Percentiles rank a stretch among this genome's conserved stretches.
Evolutionary conservation across 768 basidiomycete species (phyloP).

Genomic region (Gymnopilus dilepis): DNA sequence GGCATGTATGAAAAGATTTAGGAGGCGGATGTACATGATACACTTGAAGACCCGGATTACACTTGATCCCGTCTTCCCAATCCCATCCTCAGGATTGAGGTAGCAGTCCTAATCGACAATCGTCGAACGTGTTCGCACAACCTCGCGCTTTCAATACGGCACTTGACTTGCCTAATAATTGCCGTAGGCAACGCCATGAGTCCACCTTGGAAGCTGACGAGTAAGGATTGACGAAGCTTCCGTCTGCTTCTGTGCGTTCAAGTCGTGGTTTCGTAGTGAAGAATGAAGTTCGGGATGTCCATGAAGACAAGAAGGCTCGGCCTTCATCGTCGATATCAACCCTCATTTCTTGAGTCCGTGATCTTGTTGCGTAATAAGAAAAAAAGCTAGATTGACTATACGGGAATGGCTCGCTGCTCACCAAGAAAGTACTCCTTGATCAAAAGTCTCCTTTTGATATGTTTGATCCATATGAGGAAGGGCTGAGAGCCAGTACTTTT

Average conservation of each 20-base stretch:
- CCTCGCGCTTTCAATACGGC: neutral
- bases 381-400: neutral
- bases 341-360: neutral
- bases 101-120: neutral
- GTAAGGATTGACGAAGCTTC: neutral
- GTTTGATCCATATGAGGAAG: neutral
- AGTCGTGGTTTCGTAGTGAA: neutral
- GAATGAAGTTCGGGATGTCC: neutral
- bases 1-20: neutral
- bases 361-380: slow-evolving; percentile 7
- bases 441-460: neutral
- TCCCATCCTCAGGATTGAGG: neutral
- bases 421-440: neutral
- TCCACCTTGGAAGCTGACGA: neutral
- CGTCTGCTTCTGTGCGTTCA: neutral
- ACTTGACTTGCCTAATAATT: neutral
- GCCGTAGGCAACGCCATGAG: neutral
- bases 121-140: slow-evolving; percentile 3
- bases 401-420: neutral
- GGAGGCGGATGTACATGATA: neutral
- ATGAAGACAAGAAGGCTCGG: slow-evolving; percentile 1
- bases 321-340: slow-evolving; percentile 2
- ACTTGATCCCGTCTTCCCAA: neutral
- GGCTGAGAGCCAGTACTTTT: neutral
- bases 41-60: neutral